Evolutionary conservation across 2,329 filamentous ascomycete genomes (phyloP), one percentile per base, ranked within the genome.

Genomic region (Fusarium illudens): DNA sequence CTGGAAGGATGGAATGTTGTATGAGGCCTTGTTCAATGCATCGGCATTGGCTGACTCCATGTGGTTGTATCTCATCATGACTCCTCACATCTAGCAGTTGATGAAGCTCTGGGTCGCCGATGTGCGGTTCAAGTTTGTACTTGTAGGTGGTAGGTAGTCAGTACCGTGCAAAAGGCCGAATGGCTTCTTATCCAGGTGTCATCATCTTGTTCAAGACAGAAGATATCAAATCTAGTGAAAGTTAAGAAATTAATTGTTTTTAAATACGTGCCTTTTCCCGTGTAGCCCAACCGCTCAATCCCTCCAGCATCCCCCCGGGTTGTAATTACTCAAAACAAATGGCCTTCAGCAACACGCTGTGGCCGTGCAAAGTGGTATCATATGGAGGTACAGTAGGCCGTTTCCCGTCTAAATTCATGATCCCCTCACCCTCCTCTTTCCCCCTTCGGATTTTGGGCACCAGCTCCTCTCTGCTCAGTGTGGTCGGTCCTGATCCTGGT

Each of bases 281-380:
- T 54, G 13, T 54, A 32, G 25, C 17, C 30, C 15, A 55, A 22
- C 53, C 32, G 36, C 49, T 42, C 8, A 44, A 54, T 55, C 34
- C 30, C 34, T 46, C 27, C 19, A 49, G 53, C 58, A 51, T 52
- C 49, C 33, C 52, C 39, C 22, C 34, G n/a, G n/a, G 37, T 51
- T 55, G 60, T 55, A 51, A 51, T 25, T 48, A 51, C 46, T 36
- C 51, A 60, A 39, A 49, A 60, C 63, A 68, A 58, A 73, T 50
- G 25, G 61, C 46, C 49, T 57, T 51, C 60, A 66, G 63, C 59
- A 61, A 65, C 53, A 17, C 59, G 62, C 71, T 62, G 62, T 36
- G 59, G 59, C 62, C 59, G 56, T 61, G 68, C 68, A 75, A 73
- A 75, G 70, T 75, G 73, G 73, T 75, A 75, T 75, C 73, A 75